Percentiles rank a stretch among this genome's conserved stretches.
Evolutionary conservation across 2,329 filamentous ascomycete species (phyloP).

Genomic region (Fusarium sterilihyphosum): DNA sequence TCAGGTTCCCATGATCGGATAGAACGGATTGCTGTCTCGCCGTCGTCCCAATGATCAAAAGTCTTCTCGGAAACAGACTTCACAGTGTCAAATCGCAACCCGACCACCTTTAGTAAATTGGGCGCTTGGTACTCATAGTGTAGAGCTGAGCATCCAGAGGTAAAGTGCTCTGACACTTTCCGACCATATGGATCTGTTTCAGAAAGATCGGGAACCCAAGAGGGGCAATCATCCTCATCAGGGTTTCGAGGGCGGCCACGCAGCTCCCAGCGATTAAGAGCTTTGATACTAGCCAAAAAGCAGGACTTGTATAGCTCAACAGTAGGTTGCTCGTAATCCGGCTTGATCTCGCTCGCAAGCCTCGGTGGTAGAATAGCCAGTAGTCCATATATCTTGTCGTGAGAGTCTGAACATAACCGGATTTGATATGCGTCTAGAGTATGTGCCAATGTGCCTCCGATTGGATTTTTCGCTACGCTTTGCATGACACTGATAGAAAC

Average conservation of each 20-base stretch:
- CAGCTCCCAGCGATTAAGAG: neutral
- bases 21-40: rapidly evolving
- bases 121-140: neutral
- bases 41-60: neutral
- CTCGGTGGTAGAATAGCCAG: neutral
- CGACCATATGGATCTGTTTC: rapidly evolving
- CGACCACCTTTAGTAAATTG: neutral
- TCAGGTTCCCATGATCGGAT: neutral
- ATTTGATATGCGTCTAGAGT: rapidly evolving
- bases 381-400: neutral
- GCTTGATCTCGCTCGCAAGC: neutral
- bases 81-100: neutral
- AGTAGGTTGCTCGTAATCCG: neutral
- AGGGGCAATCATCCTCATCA: neutral
- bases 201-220: neutral
- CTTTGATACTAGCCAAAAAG: neutral
- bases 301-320: neutral
- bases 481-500: neutral
- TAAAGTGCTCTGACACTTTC: rapidly evolving
- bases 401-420: neutral
- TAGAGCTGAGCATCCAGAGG: neutral
- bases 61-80: neutral
- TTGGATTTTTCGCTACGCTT: no score
- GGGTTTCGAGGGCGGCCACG: neutral
- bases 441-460: neutral